phyloP scores from a whole-genome alignment of 306 rosid species.

The Begonia fuchsioides region DNA sequence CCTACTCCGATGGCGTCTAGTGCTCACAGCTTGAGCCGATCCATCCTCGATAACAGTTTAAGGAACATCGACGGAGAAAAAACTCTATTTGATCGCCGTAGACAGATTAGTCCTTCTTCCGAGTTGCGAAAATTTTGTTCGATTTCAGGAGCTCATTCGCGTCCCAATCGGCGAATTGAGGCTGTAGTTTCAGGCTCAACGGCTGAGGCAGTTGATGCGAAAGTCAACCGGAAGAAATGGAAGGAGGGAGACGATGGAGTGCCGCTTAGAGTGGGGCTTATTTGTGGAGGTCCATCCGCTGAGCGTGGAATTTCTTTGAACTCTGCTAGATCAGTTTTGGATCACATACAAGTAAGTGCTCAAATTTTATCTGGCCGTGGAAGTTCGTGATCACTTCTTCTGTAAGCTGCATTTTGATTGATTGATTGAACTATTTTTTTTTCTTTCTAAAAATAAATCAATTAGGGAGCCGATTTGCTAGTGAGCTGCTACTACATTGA shows the following conservation, averaged over 20 bases:
- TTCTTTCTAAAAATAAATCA: background rate
- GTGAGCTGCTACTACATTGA: conserved; percentile 87
- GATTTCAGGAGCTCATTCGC: conserved; percentile 2
- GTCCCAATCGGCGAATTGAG: background rate
- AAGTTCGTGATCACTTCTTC: no score
- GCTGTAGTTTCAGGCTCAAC: conserved; percentile 18
- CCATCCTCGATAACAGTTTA: conserved; percentile 7
- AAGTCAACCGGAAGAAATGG: conserved; percentile 9
- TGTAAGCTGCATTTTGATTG: background rate
- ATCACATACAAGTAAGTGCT: conserved; percentile 55
- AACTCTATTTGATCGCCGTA: background rate
- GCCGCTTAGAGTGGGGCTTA: conserved; percentile 53
- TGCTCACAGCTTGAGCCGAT: background rate
- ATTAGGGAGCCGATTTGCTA: conserved; percentile 66
- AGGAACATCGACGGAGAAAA: background rate
- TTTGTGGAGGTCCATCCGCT: conserved; percentile 94
- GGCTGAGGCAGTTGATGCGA: conserved; percentile 17
- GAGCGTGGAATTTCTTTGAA: conserved; percentile 96
- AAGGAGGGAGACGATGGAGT: conserved; percentile 11
- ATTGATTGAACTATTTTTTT: no score
- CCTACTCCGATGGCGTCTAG: no score
- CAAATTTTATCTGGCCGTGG: background rate
- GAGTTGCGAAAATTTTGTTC: conserved; percentile 9
- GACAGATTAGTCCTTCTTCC: background rate
- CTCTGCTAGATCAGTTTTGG: conserved; percentile 82